phyloP scores from a whole-genome alignment of 768 basidiomycete genomes.

The Mycena sanguinolenta region DNA sequence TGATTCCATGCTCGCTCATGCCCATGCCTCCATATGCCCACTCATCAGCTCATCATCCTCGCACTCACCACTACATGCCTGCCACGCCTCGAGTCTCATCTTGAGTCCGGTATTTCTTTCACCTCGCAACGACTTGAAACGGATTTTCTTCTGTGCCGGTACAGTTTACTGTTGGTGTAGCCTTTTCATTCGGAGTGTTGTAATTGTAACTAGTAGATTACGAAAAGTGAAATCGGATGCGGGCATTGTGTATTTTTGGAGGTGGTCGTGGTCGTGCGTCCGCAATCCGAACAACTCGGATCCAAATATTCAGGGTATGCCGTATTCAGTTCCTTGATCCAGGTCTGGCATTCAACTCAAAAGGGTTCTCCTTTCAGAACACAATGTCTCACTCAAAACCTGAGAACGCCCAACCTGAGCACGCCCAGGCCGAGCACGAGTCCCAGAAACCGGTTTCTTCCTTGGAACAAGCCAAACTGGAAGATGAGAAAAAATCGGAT shows the following conservation, averaged over 20 bases:
- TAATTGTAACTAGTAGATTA: slow-evolving; percentile 14
- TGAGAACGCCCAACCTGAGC: too few species aligned
- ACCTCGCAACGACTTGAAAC: slow-evolving; percentile 3
- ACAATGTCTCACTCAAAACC: too few species aligned
- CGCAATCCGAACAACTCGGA: too few species aligned
- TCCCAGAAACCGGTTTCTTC: too few species aligned
- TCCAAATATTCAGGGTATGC: too few species aligned
- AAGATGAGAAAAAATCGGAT: too few species aligned
- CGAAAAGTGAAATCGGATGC: slow-evolving; percentile 5
- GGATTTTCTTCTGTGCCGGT: slow-evolving; percentile 8
- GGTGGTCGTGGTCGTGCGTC: too few species aligned
- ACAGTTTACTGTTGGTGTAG: not conserved
- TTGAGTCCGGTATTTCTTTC: not conserved
- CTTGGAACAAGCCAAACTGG: too few species aligned
- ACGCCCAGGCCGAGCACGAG: too few species aligned
- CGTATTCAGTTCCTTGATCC: too few species aligned
- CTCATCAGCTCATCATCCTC: slow-evolving; percentile 2
- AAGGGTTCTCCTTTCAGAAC: too few species aligned
- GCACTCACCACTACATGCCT: not conserved
- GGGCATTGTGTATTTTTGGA: not conserved
- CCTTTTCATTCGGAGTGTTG: not conserved
- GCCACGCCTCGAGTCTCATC: not conserved
- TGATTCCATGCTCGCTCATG: slow-evolving; percentile 9
- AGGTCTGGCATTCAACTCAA: too few species aligned
- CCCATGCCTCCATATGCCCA: slow-evolving; percentile 6